Evolutionary conservation across 345 rosid species (phyloP).

Genomic region (Nasturtium officinale): DNA sequence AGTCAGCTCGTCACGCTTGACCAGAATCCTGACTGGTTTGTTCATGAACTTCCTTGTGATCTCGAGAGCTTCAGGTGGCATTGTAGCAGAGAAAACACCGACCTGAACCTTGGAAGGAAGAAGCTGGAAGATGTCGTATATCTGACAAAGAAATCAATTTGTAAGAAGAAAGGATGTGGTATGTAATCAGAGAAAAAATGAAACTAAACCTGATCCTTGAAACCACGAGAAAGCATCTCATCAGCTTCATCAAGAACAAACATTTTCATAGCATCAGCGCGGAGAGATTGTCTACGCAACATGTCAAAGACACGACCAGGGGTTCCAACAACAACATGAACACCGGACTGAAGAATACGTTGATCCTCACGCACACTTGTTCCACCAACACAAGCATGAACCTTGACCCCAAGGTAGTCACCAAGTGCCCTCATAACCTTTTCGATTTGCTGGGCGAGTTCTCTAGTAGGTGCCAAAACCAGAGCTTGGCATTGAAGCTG

Average conservation of each 20-base stretch:
- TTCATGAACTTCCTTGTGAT: conserved; percentile 90
- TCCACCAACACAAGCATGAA: conserved; percentile 96
- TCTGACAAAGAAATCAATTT: conserved; percentile 45
- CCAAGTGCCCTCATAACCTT: conserved; percentile 97
- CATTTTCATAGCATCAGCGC: conserved; percentile 77
- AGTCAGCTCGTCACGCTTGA: conserved; percentile 88
- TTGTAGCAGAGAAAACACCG: conserved; percentile 89
- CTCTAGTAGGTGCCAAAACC: conserved; percentile 91
- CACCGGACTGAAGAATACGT: conserved; percentile 87
- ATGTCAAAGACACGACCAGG: conserved; percentile 98
- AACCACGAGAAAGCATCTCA: conserved; percentile 97
- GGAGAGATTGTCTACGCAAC: conserved; percentile 85
- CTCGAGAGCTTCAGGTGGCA: conserved; percentile 94
- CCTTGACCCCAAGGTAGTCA: conserved; percentile 88
- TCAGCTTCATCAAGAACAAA: conserved; percentile 95
- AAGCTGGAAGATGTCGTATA: conserved; percentile 83
- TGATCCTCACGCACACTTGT: conserved; percentile 96
- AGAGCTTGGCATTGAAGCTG: conserved; percentile 80
- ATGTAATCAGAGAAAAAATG: not conserved
- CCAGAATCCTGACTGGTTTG: conserved; percentile 82
- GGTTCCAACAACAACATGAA: conserved; percentile 94
- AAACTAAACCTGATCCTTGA: conserved; percentile 76
- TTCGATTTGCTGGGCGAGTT: conserved; percentile 91
- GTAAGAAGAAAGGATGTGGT: conserved; percentile 1
- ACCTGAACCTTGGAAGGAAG: conserved; percentile 76